Conservation (phyloP, 306 rosid genomes). For the Ammopiptanthus mongolicus region DNA sequence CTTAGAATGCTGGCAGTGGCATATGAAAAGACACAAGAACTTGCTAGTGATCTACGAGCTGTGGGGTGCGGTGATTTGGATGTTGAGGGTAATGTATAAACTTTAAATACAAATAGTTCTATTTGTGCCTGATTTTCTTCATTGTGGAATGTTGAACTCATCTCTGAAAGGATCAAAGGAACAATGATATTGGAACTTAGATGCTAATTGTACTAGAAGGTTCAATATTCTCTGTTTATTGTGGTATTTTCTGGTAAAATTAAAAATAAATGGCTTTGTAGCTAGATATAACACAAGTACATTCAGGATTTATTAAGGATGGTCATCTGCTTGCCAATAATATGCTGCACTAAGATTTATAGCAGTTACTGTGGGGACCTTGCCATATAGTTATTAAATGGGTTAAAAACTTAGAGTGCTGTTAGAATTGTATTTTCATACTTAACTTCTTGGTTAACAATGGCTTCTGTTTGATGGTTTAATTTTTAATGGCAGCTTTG, state of each 20-base stretch:
- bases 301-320: background rate
- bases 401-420: background rate
- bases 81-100: slow-evolving; percentile 70
- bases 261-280: background rate
- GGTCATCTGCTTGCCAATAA: slow-evolving; percentile 14
- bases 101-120: slow-evolving; percentile 1
- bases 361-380: background rate
- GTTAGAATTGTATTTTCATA: background rate
- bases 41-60: slow-evolving; percentile 81
- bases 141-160: background rate
- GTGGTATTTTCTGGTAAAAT: slow-evolving; percentile 6
- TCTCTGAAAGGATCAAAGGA: slow-evolving; percentile 21
- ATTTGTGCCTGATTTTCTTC: slow-evolving; percentile 14
- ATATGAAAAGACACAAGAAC: slow-evolving; percentile 94
- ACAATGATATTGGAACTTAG: slow-evolving; percentile 2
- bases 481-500: background rate
- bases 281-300: slow-evolving; percentile 1
- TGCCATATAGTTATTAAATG: background rate
- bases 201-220: background rate
- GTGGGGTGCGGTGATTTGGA: slow-evolving; percentile 99
- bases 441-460: slow-evolving; percentile 14
- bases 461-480: background rate
- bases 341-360: background rate
- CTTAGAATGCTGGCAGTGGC: slow-evolving; percentile 98
- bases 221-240: background rate